A percentile compares a stretch with the other conserved stretches of the same genome.
phyloP scores from a whole-genome alignment of 2,329 filamentous ascomycete species.

The Alternaria rosae region DNA sequence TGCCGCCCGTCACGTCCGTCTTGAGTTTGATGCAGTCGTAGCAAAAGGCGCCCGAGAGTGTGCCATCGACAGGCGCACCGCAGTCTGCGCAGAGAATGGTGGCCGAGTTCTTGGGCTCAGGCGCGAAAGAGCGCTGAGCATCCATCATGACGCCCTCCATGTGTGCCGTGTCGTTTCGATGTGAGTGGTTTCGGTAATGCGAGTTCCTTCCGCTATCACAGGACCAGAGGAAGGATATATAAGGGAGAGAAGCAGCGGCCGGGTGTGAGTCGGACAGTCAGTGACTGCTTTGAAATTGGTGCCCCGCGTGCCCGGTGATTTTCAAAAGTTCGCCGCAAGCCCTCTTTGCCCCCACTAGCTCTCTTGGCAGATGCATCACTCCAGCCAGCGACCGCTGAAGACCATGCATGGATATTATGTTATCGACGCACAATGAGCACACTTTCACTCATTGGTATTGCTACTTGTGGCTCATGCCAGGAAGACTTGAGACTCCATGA shows the following conservation, averaged over 20 bases:
- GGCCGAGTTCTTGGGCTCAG: slow-evolving; percentile 54
- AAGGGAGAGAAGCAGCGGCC: slow-evolving; percentile 1
- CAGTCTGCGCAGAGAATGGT: slow-evolving; percentile 99
- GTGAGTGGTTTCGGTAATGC: not conserved
- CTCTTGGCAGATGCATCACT: not conserved
- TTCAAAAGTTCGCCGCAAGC: slow-evolving; percentile 31
- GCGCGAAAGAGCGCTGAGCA: slow-evolving; percentile 49
- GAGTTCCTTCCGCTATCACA: not conserved
- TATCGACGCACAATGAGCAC: not conserved
- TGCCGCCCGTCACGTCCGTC: slow-evolving; percentile 88
- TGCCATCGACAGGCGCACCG: slow-evolving; percentile 93
- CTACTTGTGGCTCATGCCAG: not conserved
- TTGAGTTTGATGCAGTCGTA: slow-evolving; percentile 96
- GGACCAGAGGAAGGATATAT: not conserved
- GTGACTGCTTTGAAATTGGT: slow-evolving; percentile 41
- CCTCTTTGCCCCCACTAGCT: slow-evolving; percentile 4
- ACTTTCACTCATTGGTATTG: not conserved
- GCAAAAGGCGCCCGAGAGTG: slow-evolving; percentile 83
- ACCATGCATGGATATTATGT: no score
- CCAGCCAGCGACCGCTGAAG: no score
- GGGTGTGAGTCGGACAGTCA: slow-evolving; percentile 24
- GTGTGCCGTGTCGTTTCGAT: slow-evolving; percentile 7
- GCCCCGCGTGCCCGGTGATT: slow-evolving; percentile 21
- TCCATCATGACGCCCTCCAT: slow-evolving; percentile 52
- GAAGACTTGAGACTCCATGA: no score